Evolutionary conservation across 2,329 filamentous ascomycete genomes (phyloP).

Genomic region (Fusarium dimerum): DNA sequence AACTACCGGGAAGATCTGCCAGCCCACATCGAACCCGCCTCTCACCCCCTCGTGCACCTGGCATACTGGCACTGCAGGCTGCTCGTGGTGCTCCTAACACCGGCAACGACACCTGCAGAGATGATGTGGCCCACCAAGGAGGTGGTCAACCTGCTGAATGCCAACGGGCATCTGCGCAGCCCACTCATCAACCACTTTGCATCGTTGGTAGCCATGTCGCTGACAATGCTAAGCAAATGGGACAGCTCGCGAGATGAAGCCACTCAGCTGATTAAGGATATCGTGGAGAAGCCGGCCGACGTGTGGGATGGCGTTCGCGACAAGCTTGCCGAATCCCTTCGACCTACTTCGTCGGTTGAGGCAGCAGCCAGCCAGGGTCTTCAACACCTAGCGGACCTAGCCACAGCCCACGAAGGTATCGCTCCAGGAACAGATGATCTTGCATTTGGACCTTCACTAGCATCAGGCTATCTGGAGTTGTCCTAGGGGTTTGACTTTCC

Average conservation of each 20-base stretch:
- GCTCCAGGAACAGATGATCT: slow-evolving; percentile 33
- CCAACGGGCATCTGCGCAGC: slow-evolving; percentile 55
- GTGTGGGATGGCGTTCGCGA: slow-evolving; percentile 60
- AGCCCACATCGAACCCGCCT: slow-evolving; percentile 51
- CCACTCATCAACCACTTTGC: slow-evolving; percentile 70
- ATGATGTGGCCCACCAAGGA: slow-evolving; percentile 62
- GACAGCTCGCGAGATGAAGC: slow-evolving; percentile 60
- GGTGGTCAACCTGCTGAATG: slow-evolving; percentile 58
- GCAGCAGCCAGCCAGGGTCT: slow-evolving; percentile 53
- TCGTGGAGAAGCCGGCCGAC: slow-evolving; percentile 55
- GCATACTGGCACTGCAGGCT: slow-evolving; percentile 71
- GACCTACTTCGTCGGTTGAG: slow-evolving; percentile 39
- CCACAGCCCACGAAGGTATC: slow-evolving; percentile 44
- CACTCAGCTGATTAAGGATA: slow-evolving; percentile 52
- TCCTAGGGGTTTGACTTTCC: slow-evolving; percentile 13
- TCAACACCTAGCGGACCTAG: slow-evolving; percentile 62
- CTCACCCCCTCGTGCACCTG: slow-evolving; percentile 61
- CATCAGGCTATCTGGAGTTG: slow-evolving; percentile 39
- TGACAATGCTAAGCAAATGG: slow-evolving; percentile 59
- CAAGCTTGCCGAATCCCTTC: slow-evolving; percentile 38
- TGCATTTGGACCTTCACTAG: slow-evolving; percentile 35
- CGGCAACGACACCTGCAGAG: slow-evolving; percentile 55
- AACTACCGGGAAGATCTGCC: slow-evolving; percentile 67
- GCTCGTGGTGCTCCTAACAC: slow-evolving; percentile 61
- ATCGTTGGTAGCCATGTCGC: slow-evolving; percentile 58